These are phyloP conservation scores for Microcyclospora tardicrescens DNA, from an alignment of 2,329 filamentous ascomycete species.

Conservation along the genomic window DNA sequence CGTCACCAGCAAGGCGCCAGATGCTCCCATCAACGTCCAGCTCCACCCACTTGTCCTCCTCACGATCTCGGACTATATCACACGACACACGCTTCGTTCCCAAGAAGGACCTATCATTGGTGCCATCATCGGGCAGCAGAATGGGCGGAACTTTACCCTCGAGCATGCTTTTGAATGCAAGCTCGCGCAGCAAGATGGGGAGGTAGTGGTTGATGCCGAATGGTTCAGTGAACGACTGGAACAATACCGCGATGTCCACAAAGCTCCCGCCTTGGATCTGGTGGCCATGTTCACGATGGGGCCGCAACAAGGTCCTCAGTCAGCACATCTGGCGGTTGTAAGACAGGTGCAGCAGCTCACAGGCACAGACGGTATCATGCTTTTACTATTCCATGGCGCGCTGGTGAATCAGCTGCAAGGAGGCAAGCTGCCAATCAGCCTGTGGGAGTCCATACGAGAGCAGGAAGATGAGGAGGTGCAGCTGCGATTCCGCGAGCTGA, in stretches of 20 bases:
- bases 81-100: constrained; percentile 68
- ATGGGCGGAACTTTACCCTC: constrained; percentile 78
- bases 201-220: constrained; percentile 48
- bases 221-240: constrained; percentile 72
- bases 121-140: constrained; percentile 80
- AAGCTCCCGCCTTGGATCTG: constrained; percentile 61
- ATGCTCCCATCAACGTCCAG: constrained; percentile 60
- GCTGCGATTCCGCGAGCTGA: constrained; percentile 68
- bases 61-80: constrained; percentile 93
- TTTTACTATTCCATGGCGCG: constrained; percentile 74
- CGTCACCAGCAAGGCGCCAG: constrained; percentile 37
- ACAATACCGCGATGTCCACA: constrained; percentile 84
- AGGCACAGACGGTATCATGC: constrained; percentile 67
- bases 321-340: constrained; percentile 59
- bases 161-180: constrained; percentile 87
- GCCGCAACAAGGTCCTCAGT: constrained; percentile 56
- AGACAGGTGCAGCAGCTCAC: constrained; percentile 44
- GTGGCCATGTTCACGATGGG: constrained; percentile 59
- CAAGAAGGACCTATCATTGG: constrained; percentile 68
- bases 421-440: constrained; percentile 73
- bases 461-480: constrained; percentile 50
- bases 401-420: constrained; percentile 44
- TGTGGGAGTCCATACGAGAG: constrained; percentile 73
- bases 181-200: constrained; percentile 35
- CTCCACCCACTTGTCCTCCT: constrained; percentile 91